Evolutionary conservation across 495 filamentous ascomycete species (phyloP).

Genomic region (Aspergillus carlsbadensis): DNA sequence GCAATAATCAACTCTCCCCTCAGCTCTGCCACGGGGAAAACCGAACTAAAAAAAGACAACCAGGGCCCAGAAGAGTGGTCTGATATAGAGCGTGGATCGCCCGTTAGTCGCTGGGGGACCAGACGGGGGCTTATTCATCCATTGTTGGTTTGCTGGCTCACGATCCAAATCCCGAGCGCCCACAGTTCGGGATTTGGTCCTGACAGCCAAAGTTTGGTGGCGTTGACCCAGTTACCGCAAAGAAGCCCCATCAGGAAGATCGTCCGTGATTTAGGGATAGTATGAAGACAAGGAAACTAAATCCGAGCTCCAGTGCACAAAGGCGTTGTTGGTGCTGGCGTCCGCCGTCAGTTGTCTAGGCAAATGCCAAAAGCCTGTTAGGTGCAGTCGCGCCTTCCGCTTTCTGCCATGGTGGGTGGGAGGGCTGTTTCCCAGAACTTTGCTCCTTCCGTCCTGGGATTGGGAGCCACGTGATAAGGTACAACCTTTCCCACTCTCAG

Average conservation of each 20-base stretch:
- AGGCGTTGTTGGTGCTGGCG: too few relatives aligned
- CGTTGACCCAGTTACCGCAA: slow-evolving; percentile 4
- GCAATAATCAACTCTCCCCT: not conserved
- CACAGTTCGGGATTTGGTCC: slow-evolving; percentile 23
- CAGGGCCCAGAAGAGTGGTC: slow-evolving; percentile 17
- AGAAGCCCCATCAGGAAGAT: slow-evolving; percentile 1
- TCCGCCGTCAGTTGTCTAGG: not conserved
- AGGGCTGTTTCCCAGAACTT: not conserved
- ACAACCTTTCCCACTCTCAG: too few relatives aligned
- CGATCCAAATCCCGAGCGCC: slow-evolving; percentile 22
- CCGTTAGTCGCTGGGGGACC: not conserved
- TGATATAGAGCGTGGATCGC: slow-evolving; percentile 19
- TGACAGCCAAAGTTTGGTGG: slow-evolving; percentile 3
- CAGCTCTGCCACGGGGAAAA: not conserved
- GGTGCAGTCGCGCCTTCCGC: not conserved
- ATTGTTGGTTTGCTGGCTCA: slow-evolving; percentile 6
- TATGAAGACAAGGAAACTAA: not conserved
- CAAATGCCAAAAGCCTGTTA: too few relatives aligned
- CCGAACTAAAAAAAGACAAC: slow-evolving; percentile 6
- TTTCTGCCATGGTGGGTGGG: not conserved
- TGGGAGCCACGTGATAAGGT: not conserved
- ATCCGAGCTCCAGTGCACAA: too few relatives aligned
- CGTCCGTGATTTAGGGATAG: not conserved
- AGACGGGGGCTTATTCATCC: slow-evolving; percentile 25
- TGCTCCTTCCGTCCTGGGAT: not conserved